phyloP scores from a whole-genome alignment of 2,329 filamentous ascomycete species.

The Scytalidium lignicola region DNA sequence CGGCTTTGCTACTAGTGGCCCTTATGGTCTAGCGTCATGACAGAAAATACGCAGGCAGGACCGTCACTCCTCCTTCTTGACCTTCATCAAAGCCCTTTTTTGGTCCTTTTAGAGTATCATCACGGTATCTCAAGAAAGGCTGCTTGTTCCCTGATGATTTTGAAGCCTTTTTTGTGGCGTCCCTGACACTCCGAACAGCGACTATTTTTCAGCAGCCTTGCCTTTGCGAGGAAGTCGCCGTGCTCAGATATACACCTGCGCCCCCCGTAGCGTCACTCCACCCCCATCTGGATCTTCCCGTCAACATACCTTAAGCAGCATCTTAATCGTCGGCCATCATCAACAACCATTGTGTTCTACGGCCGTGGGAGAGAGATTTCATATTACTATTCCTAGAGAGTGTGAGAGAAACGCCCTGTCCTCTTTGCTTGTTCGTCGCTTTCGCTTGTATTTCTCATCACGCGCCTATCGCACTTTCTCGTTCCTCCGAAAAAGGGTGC shows the following conservation, averaged over 20 bases:
- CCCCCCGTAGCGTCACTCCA: conserved; percentile 1
- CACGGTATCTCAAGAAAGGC: background rate
- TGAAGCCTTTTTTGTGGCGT: background rate
- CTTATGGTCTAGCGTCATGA: background rate
- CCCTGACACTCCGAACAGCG: background rate
- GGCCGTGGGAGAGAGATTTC: conserved; percentile 7
- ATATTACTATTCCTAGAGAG: background rate
- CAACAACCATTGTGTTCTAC: conserved; percentile 9
- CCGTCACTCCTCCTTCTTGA: background rate
- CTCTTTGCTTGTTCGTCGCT: conserved; percentile 7
- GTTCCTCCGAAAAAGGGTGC: conserved; percentile 10
- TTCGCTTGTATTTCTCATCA: conserved; percentile 14
- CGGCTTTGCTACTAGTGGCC: background rate
- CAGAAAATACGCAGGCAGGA: background rate
- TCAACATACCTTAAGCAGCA: conserved; percentile 3
- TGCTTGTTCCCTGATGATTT: background rate
- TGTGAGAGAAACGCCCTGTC: background rate
- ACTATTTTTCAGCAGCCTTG: background rate
- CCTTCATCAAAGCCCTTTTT: background rate
- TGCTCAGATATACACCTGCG: background rate
- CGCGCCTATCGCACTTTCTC: conserved; percentile 19
- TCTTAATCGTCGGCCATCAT: conserved; percentile 7
- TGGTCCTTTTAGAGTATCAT: background rate
- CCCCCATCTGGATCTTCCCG: conserved; percentile 5
- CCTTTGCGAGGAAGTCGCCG: background rate